Evolutionary conservation across 257 asterid species (phyloP), one percentile per base, ranked within the genome.

Genomic region (Capsicum pubescens): DNA sequence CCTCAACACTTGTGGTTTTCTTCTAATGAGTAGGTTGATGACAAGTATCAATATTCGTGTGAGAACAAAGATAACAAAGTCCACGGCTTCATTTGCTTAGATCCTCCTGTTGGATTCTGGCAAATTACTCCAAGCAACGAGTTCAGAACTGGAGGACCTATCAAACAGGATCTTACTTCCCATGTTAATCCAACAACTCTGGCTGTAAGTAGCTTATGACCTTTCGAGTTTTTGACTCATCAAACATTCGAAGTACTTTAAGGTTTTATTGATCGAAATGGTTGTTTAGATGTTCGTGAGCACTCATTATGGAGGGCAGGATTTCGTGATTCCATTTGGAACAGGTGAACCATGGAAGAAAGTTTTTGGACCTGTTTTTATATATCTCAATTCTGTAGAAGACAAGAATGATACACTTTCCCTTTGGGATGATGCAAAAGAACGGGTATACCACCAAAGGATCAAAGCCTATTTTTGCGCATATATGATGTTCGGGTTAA

Each of bases 111-210:
- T 1, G 99, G 99, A 46, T 92, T 95, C 87, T 95, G 99, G 99
- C 95, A 90, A 82, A 91, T 95, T 69, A 91, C 97, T 14, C 98
- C 99, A 2, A 94, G 97, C 85, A 91, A 94, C 13, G 99, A 94
- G 91, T 94, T 90, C 71, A 91, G 97, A 48, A 87, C 99, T 0
- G 98, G 99, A 7, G 98, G 99, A 14, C 98, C 99, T 57, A 83
- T 87, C 90, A 95, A 95, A 79, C 99, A 95, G 84, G 95, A 94
- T 50, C 99, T 95, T 60, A 93, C 97, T 55, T 95, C 99, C 86
- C 99, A 95, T 84, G 99, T 94, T 82, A 95, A 95, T 80, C 98
- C 98, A 61, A 93, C 98, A 32, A 90, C 93, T 8, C 88, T 93
- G 0, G 90, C 97, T 60, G 98, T 95, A 91, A 64, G 93, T 56